phyloP scores from a whole-genome alignment of 352 stramenopile genomes.

The Pythium apleroticum region DNA sequence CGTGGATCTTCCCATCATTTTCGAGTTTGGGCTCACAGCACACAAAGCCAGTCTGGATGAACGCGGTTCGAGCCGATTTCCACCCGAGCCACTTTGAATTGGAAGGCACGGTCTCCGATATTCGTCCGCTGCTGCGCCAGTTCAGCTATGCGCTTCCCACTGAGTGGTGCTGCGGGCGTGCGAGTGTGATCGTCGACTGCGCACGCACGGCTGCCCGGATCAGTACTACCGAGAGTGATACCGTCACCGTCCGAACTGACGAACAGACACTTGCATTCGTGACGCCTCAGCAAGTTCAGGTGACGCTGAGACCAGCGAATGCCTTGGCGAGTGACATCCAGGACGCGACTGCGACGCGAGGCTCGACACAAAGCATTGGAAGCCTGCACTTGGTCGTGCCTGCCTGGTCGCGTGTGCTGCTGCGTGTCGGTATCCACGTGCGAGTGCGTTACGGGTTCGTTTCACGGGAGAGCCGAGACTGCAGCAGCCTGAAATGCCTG shows the following conservation, averaged over 20 bases:
- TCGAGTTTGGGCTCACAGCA: background rate
- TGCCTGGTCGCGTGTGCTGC: background rate
- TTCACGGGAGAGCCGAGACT: background rate
- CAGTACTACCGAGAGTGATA: background rate
- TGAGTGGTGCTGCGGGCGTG: constrained; percentile 10
- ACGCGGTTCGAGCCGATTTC: background rate
- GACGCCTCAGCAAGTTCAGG: background rate
- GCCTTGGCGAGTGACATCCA: background rate
- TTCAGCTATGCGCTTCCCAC: constrained; percentile 3
- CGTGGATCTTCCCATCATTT: constrained; percentile 12
- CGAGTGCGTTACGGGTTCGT: background rate
- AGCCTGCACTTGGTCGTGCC: background rate
- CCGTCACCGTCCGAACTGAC: background rate
- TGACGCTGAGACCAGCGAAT: background rate
- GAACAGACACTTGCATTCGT: background rate
- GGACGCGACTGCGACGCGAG: constrained; percentile 4
- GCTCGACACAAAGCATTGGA: background rate
- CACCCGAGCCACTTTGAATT: constrained; percentile 9
- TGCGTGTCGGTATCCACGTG: constrained; percentile 7
- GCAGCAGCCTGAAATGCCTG: background rate
- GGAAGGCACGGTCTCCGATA: background rate
- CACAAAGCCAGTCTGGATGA: background rate
- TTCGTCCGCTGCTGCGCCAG: constrained; percentile 5
- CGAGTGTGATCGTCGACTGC: background rate
- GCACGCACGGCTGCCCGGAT: background rate